phyloP scores from a whole-genome alignment of 208 protist species.

The Wallacemonas rigidus region DNA sequence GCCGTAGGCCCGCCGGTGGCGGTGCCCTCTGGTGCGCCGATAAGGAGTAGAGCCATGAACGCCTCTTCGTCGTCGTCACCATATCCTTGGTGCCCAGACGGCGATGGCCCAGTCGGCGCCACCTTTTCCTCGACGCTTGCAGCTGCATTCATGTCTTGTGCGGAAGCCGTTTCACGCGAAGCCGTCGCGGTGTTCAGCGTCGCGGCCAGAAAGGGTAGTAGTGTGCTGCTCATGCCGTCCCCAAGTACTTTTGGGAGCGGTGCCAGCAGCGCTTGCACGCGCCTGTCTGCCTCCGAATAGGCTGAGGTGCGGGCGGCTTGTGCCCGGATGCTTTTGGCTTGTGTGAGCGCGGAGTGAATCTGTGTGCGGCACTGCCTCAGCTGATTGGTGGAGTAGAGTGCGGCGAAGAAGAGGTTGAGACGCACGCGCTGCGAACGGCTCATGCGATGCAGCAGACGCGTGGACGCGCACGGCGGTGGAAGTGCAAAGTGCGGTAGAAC shows the following conservation, averaged over 20 bases:
- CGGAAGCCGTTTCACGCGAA: too few relatives aligned
- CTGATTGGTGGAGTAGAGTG: background rate
- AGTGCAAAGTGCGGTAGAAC: constrained; percentile 9
- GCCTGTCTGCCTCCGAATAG: background rate
- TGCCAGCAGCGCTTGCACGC: background rate
- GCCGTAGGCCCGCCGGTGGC: too few relatives aligned
- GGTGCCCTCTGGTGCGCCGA: background rate
- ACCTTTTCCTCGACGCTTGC: too few relatives aligned
- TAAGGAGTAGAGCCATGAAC: constrained; percentile 8
- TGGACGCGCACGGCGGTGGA: background rate
- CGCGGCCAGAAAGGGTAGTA: background rate
- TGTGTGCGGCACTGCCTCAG: background rate
- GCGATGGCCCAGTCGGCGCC: too few relatives aligned
- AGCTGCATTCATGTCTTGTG: too few relatives aligned
- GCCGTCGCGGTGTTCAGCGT: too few relatives aligned
- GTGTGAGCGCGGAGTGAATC: background rate
- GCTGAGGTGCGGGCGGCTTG: background rate
- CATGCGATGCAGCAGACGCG: constrained; percentile 1
- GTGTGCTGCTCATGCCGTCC: background rate
- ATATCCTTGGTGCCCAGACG: background rate
- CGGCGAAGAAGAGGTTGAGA: constrained; percentile 3
- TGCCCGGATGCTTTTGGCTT: background rate
- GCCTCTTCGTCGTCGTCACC: background rate
- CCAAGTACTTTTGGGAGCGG: background rate
- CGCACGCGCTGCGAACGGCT: constrained; percentile 13